Base-by-base conservation (phyloP, 805 yeast genomes). In the Middelhovenomyces tepae region DNA sequence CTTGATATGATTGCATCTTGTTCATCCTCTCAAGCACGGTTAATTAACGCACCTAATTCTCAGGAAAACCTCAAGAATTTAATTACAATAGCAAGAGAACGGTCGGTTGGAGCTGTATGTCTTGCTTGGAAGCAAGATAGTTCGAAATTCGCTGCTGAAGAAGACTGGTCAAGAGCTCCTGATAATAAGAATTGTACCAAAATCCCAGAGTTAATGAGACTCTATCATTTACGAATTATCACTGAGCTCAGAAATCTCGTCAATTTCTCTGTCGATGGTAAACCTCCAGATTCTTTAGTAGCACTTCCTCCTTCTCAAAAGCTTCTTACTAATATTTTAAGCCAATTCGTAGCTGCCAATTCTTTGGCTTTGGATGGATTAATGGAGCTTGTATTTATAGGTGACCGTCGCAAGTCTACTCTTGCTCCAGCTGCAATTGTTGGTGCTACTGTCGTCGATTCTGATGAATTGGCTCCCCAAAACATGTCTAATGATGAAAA, bases 61-160 rank as follows among this genome's bases (percentile, higher is more conserved):
- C 48, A 66, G 1, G 62, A 62, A 1, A 46, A 52, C 1, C 47
- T 70, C 17, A 54, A 65, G 34, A 53, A 51, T 4, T 43, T 59
- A 11, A 57, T 63, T 2, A 41, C 61, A 2, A 44, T 57, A 2
- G 50, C 67, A 3, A 55, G 69, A 20, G 67, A 67, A 23, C 57
- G 68, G 16, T 56, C 67, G 13, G 56, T 71, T 10, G 59, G 62
- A 14, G 71, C 70, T 0, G 62, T 72, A 3, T 65, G 75, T 34
- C 57, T 65, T 0, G 54, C 69, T 3, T 75, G 76, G 69, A 48
- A 64, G 22, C 61, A 69, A 35, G 82, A 75, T 41, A 57, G 71
- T 17, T 51, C 56, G 24, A 43, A 41, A 23, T 46, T 66, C 18
- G 48, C 53, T 4, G 28, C 44, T 6, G 37, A 63, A 4, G 75